Base-by-base conservation (phyloP, 2,329 filamentous ascomycete genomes). In the Beauveria asiatica region DNA sequence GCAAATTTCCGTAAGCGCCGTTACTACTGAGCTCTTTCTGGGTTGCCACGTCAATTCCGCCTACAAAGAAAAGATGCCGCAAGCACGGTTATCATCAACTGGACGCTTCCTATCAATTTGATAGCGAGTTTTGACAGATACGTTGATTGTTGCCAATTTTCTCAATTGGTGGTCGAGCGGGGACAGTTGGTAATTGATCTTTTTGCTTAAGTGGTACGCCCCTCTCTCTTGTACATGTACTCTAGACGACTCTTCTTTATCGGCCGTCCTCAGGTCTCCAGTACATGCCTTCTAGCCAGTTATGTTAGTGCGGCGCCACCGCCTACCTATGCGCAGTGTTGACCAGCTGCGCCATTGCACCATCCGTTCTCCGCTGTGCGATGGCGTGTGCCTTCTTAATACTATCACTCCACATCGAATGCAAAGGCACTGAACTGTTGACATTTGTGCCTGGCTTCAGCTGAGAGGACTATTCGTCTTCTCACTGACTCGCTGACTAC, bases 391-490 rank as follows among this genome's bases (percentile, higher is more conserved):
- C 33, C 33, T 37, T 37, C 45, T 57, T 42, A 23, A 30, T 42
- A 46, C 19, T 46, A 50, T 30, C 21, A 57, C 55, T 57, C 55
- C 55, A 50, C 55, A 46, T 30, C 52, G 46, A 49, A 52, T 45
- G 48, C 49, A 21, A 58, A 59, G 49, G 46, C 39, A 49, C 48
- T 27, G 25, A 37, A 59, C 56, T 58, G 56, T 51, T 51, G 46
- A 58, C 56, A 49, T 30, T 23, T 44, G 46, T 30, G 5, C 37
- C 25, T 3, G 45, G 19, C 46, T 21, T 51, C 45, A 17, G 23
- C 25, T 53, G 39, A 6, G 27, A 52, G 27, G 49, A 21, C 39
- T 16, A 21, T 39, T 52, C 41, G 46, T 23, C 49, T 51, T 41
- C n/a, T n/a, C 48, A 19, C 23, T 48, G 6, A 51, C 23, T 33